phyloP scores from a whole-genome alignment of 257 asterid species.

The Knoxia roxburghii region DNA sequence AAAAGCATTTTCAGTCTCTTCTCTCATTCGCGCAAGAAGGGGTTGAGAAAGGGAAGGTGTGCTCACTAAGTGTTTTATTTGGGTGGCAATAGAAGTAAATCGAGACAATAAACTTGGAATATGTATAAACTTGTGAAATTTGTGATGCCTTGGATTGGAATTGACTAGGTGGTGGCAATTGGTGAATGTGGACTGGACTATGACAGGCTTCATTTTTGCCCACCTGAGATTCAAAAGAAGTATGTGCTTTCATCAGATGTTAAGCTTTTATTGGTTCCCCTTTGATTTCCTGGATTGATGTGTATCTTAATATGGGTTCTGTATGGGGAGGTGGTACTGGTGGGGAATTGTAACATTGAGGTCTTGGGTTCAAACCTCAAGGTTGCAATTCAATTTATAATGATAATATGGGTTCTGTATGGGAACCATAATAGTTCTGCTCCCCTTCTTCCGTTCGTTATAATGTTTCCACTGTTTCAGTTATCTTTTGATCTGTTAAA shows the following conservation, averaged over 20 bases:
- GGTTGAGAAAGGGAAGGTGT: conserved; percentile 89
- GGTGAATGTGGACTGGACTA: conserved; percentile 99
- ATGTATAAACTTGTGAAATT: not conserved
- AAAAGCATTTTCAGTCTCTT: conserved; percentile 71
- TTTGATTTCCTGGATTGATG: not conserved
- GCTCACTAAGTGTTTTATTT: not conserved
- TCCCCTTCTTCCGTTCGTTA: conserved; percentile 1
- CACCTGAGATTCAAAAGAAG: conserved; percentile 81
- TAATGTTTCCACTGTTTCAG: conserved; percentile 12
- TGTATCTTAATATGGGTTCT: not conserved
- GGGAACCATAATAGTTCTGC: not conserved
- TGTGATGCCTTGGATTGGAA: conserved; percentile 17
- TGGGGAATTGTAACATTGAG: too few relatives aligned
- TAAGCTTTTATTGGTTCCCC: not conserved
- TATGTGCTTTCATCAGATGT: conserved; percentile 36
- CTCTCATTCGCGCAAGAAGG: conserved; percentile 76
- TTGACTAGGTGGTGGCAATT: conserved; percentile 90
- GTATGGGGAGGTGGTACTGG: not conserved
- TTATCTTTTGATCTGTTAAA: conserved; percentile 16
- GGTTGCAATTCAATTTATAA: too few relatives aligned
- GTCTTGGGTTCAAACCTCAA: too few relatives aligned
- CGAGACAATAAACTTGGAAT: not conserved
- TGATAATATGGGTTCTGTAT: not conserved
- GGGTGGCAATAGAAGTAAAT: not conserved
- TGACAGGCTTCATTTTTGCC: conserved; percentile 90